These are phyloP conservation scores for Saccharomyces hybrid DNA, from an alignment of 1,139 yeast genomes.

Conservation along the genomic window DNA sequence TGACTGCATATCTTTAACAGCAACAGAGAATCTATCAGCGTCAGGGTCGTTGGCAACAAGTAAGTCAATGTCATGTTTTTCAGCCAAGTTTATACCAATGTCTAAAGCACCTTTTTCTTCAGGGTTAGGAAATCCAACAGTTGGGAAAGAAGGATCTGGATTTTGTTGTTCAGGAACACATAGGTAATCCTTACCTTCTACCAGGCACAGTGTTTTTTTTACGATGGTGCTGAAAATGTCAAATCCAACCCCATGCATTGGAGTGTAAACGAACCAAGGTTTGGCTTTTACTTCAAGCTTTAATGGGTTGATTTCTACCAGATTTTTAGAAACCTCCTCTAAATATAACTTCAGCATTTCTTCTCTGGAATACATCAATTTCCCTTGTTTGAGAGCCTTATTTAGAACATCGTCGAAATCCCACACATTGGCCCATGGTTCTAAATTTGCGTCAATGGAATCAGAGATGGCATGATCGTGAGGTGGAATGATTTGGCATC, in stretches of 20 bases:
- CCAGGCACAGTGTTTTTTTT: slow-evolving; percentile 24
- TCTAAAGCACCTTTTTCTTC: slow-evolving; percentile 90
- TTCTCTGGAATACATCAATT: slow-evolving; percentile 29
- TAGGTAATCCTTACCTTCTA: slow-evolving; percentile 32
- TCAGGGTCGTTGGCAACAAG: slow-evolving; percentile 94
- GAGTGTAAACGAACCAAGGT: slow-evolving; percentile 67
- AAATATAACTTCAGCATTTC: slow-evolving; percentile 30
- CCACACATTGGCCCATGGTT: slow-evolving; percentile 54
- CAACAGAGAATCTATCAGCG: slow-evolving; percentile 85
- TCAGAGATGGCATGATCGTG: slow-evolving; percentile 69
- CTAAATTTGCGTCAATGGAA: slow-evolving; percentile 51
- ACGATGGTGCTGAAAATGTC: slow-evolving; percentile 35
- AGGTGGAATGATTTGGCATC: slow-evolving; percentile 94
- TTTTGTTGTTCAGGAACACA: slow-evolving; percentile 46
- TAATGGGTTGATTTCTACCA: slow-evolving; percentile 14
- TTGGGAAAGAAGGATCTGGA: slow-evolving; percentile 82
- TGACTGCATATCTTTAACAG: slow-evolving; percentile 37
- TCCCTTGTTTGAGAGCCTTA: slow-evolving; percentile 16
- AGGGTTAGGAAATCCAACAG: slow-evolving; percentile 89
- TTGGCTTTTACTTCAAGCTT: slow-evolving; percentile 22
- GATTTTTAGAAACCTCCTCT: slow-evolving; percentile 6
- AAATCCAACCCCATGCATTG: slow-evolving; percentile 91
- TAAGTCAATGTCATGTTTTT: slow-evolving; percentile 38
- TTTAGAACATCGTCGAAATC: slow-evolving; percentile 37
- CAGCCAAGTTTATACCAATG: slow-evolving; percentile 47